phyloP scores from a whole-genome alignment of 768 basidiomycete genomes.

The Collybia mongolica region DNA sequence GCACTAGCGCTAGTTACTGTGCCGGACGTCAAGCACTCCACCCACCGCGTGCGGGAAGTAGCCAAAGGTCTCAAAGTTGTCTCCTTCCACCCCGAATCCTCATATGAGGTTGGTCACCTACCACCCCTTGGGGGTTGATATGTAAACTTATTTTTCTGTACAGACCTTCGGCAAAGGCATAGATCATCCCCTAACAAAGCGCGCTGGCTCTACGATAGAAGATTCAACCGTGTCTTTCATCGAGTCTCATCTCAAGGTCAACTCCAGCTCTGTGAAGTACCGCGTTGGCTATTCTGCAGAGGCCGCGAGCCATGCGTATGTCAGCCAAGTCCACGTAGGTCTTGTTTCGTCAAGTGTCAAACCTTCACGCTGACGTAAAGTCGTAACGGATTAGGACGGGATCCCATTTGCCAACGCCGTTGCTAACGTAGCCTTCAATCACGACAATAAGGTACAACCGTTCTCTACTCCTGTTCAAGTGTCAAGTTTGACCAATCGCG shows the following conservation, averaged over 20 bases:
- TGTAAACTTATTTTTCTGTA: not conserved
- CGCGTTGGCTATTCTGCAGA: conserved; percentile 15
- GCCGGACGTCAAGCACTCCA: conserved; percentile 27
- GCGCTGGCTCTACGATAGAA: conserved; percentile 18
- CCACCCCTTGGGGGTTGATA: too few relatives aligned
- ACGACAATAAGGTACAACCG: conserved; percentile 12
- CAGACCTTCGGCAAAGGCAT: conserved; percentile 30
- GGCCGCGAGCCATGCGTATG: conserved; percentile 17
- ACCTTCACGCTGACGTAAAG: not conserved
- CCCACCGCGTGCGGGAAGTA: conserved; percentile 27
- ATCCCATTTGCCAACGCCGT: conserved; percentile 19
- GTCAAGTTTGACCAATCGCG: too few relatives aligned
- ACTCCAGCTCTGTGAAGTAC: conserved; percentile 10
- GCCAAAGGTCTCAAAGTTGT: conserved; percentile 28
- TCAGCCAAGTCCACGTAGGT: conserved; percentile 19
- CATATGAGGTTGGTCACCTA: conserved; percentile 26
- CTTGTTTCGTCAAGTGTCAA: not conserved
- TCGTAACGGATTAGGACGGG: conserved; percentile 7
- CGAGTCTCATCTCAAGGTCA: conserved; percentile 20
- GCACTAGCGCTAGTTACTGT: conserved; percentile 23
- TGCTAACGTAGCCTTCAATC: conserved; percentile 15
- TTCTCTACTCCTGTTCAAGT: not conserved
- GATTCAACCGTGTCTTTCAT: conserved; percentile 24
- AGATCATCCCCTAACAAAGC: conserved; percentile 27
- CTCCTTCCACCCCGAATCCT: conserved; percentile 33